Percentiles rank a stretch among this genome's conserved stretches.
Conservation (phyloP, 768 basidiomycete species). For the Boletellus emodensis region DNA sequence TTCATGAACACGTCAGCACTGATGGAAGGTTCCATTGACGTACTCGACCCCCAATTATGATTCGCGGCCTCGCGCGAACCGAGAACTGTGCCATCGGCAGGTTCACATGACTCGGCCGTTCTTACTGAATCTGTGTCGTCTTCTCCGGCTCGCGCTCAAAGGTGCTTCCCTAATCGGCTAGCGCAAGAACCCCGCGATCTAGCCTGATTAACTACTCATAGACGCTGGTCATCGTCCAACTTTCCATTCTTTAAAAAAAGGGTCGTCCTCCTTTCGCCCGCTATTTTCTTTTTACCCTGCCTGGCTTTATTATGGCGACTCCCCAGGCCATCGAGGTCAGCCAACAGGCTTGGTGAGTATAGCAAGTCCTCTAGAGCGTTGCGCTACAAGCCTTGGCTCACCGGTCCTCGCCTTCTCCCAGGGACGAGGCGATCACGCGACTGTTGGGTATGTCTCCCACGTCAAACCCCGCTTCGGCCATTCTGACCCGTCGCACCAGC, state of each 20-base stretch:
- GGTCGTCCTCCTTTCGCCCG: conserved; percentile 20
- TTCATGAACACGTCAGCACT: conserved; percentile 28
- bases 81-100: conserved; percentile 11
- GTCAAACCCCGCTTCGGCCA: neutral
- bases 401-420: conserved; percentile 28
- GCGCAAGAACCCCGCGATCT: conserved; percentile 53
- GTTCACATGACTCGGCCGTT: conserved; percentile 26
- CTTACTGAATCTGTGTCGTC: conserved; percentile 20
- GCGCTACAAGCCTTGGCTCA: conserved; percentile 16
- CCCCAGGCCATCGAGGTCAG: conserved; percentile 56
- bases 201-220: conserved; percentile 51
- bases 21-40: conserved; percentile 35
- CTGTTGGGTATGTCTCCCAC: conserved; percentile 47
- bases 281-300: conserved; percentile 31
- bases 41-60: conserved; percentile 23
- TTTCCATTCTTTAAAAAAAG: conserved; percentile 36
- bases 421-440: conserved; percentile 65
- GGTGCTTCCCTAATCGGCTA: conserved; percentile 32
- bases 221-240: conserved; percentile 24
- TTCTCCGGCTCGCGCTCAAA: conserved; percentile 21
- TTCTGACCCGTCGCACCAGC: conserved; percentile 36
- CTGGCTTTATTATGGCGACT: conserved; percentile 46
- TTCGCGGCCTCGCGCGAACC: conserved; percentile 28
- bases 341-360: conserved; percentile 62
- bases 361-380: conserved; percentile 8